Evolutionary conservation across 2,329 filamentous ascomycete species (phyloP).

Genomic region (Juglanconis sp.): DNA sequence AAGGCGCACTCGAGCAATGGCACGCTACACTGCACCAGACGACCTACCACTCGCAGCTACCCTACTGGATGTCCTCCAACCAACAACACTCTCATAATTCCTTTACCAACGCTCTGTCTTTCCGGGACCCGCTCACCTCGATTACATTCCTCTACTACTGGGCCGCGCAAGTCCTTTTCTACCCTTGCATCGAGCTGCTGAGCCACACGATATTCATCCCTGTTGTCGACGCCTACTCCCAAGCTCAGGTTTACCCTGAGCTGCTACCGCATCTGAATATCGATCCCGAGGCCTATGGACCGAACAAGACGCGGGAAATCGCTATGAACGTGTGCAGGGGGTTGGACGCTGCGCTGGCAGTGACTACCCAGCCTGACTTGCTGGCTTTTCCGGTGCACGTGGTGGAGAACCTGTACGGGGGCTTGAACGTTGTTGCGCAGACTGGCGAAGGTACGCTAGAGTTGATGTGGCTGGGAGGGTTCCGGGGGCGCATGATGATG

Average conservation of each 20-base stretch:
- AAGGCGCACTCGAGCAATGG: conserved; percentile 49
- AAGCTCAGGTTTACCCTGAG: conserved; percentile 32
- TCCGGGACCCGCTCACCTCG: conserved; percentile 42
- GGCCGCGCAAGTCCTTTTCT: conserved; percentile 48
- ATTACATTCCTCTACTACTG: conserved; percentile 53
- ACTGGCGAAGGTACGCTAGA: conserved; percentile 42
- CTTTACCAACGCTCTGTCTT: conserved; percentile 43
- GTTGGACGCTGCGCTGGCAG: conserved; percentile 44
- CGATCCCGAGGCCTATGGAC: conserved; percentile 41
- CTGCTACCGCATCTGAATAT: conserved; percentile 37
- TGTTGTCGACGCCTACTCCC: conserved; percentile 37
- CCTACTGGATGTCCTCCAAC: conserved; percentile 38
- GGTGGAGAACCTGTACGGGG: conserved; percentile 39
- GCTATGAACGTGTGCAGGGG: conserved; percentile 50
- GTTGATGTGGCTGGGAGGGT: conserved; percentile 46
- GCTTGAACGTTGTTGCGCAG: conserved; percentile 30
- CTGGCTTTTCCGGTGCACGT: conserved; percentile 41
- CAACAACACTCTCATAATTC: conserved; percentile 34
- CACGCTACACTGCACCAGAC: conserved; percentile 25
- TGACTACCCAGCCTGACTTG: conserved; percentile 45
- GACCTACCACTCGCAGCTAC: conserved; percentile 26
- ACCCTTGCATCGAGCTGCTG: conserved; percentile 45
- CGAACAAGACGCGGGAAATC: conserved; percentile 44
- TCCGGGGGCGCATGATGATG: conserved; percentile 34
- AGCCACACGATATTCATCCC: conserved; percentile 43